Percentiles rank a stretch among this genome's conserved stretches.
Conservation (phyloP, 352 stramenopile species). For the Pythium aquatile region DNA sequence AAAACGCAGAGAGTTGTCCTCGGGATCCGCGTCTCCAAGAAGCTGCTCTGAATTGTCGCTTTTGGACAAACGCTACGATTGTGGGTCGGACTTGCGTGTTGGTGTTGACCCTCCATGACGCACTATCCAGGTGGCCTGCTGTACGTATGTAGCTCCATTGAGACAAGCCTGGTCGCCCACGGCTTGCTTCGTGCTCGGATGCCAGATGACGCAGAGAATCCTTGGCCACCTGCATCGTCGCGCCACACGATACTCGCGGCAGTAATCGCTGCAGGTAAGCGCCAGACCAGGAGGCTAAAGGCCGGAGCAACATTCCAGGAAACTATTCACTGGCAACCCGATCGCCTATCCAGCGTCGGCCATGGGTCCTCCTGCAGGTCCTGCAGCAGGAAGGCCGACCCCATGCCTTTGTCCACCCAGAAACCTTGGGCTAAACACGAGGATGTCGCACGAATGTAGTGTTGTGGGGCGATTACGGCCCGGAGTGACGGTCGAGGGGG, state of each 20-base stretch:
- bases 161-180: background rate
- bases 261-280: background rate
- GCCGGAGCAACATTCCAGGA: conserved; percentile 5
- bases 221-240: background rate
- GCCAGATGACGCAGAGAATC: background rate
- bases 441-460: background rate
- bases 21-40: background rate
- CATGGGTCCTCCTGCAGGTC: background rate
- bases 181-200: conserved; percentile 1
- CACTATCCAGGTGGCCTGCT: background rate
- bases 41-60: background rate
- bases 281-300: background rate
- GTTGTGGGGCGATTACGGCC: background rate
- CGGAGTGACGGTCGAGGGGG: background rate
- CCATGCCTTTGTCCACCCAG: background rate
- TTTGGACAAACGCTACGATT: background rate
- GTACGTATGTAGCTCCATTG: background rate
- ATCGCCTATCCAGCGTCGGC: conserved; percentile 8
- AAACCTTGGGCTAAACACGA: background rate
- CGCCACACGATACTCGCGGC: background rate
- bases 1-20: background rate
- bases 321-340: background rate
- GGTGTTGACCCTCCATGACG: conserved; percentile 3
- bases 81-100: background rate
- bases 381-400: too few species aligned